Percentiles rank a stretch among this genome's conserved stretches.
These are phyloP conservation scores for Marasmius tenuissimus DNA, from an alignment of 1,284 basidiomycete species.

Conservation along the genomic window DNA sequence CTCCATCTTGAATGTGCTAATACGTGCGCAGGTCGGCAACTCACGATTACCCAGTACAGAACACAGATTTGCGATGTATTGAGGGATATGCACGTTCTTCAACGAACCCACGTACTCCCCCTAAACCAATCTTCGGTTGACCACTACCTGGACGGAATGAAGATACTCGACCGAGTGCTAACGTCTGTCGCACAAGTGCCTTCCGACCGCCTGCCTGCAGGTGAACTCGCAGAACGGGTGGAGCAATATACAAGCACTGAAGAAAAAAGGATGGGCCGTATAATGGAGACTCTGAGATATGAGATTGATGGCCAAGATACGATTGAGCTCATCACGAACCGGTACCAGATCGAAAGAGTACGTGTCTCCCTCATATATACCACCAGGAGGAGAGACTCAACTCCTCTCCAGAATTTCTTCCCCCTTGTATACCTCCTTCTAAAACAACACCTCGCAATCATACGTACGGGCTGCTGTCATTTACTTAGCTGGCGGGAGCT, in stretches of 20 bases:
- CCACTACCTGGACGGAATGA: not conserved
- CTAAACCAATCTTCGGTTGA: constrained; percentile 5
- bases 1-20: not conserved
- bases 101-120: constrained; percentile 3
- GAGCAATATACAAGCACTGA: constrained; percentile 4
- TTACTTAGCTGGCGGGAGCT: constrained; percentile 4
- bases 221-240: constrained; percentile 1
- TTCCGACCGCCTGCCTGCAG: not conserved
- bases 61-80: constrained; percentile 6
- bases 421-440: constrained; percentile 10
- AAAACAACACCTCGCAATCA: constrained; percentile 4
- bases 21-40: constrained; percentile 2
- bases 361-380: not conserved
- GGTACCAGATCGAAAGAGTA: constrained; percentile 12
- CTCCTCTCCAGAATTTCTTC: constrained; percentile 3
- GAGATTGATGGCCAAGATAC: constrained; percentile 12
- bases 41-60: constrained; percentile 7
- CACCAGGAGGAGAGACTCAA: too few relatives aligned
- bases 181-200: not conserved
- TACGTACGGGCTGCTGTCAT: not conserved
- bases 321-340: constrained; percentile 5
- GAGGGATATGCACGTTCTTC: not conserved
- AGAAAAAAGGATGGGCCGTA: constrained; percentile 7
- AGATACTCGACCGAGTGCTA: constrained; percentile 6
- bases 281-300: constrained; percentile 6